phyloP scores from a whole-genome alignment of 192 early-diverging fungal genomes.

The Backusella circina region DNA sequence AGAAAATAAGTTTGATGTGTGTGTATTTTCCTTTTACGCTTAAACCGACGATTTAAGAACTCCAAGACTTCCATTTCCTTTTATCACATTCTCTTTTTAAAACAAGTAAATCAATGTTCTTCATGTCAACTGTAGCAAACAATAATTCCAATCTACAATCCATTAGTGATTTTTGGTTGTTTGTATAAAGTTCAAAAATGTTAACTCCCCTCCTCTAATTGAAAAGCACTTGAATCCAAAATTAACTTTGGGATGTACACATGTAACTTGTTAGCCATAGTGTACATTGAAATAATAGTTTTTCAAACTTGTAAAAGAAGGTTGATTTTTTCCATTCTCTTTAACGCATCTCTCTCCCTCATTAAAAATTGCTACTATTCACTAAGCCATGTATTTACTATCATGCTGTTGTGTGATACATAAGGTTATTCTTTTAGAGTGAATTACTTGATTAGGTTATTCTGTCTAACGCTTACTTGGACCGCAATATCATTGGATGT shows the following conservation, averaged over 20 bases:
- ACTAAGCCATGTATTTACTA: no score
- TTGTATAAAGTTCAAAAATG: no score
- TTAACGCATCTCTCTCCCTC: no score
- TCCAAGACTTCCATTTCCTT: background rate
- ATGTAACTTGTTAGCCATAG: no score
- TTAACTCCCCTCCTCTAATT: no score
- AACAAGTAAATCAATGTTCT: background rate
- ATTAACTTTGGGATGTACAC: no score
- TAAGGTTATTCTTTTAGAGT: background rate
- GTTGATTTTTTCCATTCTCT: no score
- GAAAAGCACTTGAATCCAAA: no score
- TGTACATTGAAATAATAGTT: no score
- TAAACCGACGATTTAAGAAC: background rate
- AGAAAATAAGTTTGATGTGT: no score
- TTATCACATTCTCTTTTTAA: background rate
- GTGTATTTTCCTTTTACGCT: background rate
- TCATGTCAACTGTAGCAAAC: background rate
- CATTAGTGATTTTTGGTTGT: constrained; percentile 49
- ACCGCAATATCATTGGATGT: background rate
- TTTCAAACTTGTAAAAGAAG: no score
- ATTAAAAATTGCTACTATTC: no score
- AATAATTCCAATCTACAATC: constrained; percentile 15
- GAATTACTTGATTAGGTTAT: background rate
- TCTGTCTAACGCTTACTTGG: background rate
- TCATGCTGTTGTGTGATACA: background rate